Conservation (phyloP, 148 eudicot species). For the Chenopodium formosanum region DNA sequence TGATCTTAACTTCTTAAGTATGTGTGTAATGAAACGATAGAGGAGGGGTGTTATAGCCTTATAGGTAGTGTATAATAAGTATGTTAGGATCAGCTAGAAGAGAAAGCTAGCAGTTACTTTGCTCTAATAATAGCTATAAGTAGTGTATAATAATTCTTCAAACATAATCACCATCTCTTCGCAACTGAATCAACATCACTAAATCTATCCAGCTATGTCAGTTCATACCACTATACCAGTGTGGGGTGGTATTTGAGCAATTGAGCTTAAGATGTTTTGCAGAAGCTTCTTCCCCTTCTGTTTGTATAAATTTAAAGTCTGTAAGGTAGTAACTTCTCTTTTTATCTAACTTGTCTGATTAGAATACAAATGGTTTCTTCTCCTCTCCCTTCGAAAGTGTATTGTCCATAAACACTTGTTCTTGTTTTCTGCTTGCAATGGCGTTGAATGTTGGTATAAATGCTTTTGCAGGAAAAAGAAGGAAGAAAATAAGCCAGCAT, state of each 20-base stretch:
- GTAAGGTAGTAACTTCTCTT: too few species aligned
- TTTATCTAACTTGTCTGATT: neutral
- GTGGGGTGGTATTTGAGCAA: neutral
- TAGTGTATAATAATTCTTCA: too few species aligned
- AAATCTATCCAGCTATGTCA: too few species aligned
- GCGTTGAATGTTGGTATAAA: neutral
- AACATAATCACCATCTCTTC: too few species aligned
- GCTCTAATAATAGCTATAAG: too few species aligned
- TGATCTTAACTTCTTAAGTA: neutral
- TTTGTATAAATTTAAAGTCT: neutral
- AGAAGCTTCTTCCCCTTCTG: neutral
- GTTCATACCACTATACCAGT: neutral
- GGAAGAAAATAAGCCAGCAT: slow-evolving; percentile 51
- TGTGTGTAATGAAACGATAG: too few species aligned
- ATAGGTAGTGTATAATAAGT: too few species aligned
- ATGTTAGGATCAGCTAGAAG: too few species aligned
- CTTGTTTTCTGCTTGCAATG: neutral
- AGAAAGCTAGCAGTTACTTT: too few species aligned
- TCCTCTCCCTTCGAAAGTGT: neutral
- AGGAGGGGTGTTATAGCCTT: too few species aligned
- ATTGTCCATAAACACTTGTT: neutral
- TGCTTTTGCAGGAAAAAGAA: slow-evolving; percentile 54
- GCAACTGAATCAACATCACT: too few species aligned
- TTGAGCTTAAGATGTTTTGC: neutral
- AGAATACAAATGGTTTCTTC: neutral